Conservation (phyloP, 2,329 filamentous ascomycete genomes). For the Trichoderma semiorbis region DNA sequence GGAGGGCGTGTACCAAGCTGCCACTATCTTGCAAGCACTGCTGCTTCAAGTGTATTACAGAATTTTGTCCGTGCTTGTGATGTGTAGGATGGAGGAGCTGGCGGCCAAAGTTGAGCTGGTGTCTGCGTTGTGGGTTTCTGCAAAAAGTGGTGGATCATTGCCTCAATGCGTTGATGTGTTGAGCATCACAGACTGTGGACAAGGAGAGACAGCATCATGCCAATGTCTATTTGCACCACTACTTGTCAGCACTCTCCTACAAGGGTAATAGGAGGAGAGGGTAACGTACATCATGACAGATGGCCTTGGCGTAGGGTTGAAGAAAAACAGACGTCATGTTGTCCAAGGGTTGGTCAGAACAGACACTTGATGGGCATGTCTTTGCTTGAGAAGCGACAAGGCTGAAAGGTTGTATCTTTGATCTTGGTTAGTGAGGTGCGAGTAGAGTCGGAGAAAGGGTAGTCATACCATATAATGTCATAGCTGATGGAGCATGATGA, state of each 20-base stretch:
- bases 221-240: too few species aligned
- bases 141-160: not conserved
- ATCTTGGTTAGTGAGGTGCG: too few species aligned
- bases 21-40: not conserved
- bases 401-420: too few species aligned
- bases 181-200: not conserved
- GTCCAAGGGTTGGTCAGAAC: not conserved
- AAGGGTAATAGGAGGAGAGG: not conserved
- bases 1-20: slow-evolving; percentile 14
- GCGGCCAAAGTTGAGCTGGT: not conserved
- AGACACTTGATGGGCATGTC: not conserved
- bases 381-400: too few species aligned
- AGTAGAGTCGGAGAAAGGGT: too few species aligned
- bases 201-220: too few species aligned
- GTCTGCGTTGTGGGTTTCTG: not conserved
- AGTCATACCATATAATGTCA: too few species aligned
- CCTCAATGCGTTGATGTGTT: not conserved
- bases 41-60: not conserved
- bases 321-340: not conserved
- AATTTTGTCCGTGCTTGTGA: not conserved
- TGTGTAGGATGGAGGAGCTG: not conserved
- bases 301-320: not conserved
- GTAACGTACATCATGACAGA: not conserved
- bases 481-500: too few species aligned
- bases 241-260: not conserved